Conservation (phyloP, 768 basidiomycete genomes). For the Lentinula boryana region DNA sequence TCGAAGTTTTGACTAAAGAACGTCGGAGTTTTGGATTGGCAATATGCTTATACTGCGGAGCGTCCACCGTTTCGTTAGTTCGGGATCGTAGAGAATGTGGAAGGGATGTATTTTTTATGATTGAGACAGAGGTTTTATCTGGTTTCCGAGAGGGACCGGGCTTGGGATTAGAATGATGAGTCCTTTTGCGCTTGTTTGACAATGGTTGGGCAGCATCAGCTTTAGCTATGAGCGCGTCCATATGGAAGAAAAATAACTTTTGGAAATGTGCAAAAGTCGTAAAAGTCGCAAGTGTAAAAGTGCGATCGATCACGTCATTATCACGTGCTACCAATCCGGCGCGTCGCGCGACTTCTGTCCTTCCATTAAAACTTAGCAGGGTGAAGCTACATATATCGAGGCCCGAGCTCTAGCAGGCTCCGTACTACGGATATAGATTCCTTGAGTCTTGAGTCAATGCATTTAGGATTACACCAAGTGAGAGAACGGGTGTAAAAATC, state of each 20-base stretch:
- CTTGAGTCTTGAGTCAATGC: no score
- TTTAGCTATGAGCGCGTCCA: slow-evolving; percentile 73
- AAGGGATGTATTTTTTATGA: slow-evolving; percentile 51
- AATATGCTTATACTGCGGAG: slow-evolving; percentile 51
- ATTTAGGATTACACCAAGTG: no score
- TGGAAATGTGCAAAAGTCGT: no score
- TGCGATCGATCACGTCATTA: no score
- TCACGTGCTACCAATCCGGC: no score
- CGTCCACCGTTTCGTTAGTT: slow-evolving; percentile 28
- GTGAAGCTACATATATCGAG: no score
- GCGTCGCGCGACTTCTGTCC: no score
- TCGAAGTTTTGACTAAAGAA: slow-evolving; percentile 56
- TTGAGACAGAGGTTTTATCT: slow-evolving; percentile 50
- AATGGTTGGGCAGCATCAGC: slow-evolving; percentile 52
- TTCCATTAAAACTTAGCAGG: no score
- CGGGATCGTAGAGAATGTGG: slow-evolving; percentile 65
- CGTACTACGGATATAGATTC: no score
- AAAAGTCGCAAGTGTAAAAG: no score
- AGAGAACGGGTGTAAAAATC: no score
- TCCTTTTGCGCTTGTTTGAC: slow-evolving; percentile 36
- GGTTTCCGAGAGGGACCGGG: slow-evolving; percentile 14
- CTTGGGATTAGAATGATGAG: slow-evolving; percentile 13
- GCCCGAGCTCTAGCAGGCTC: no score
- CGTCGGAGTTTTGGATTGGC: slow-evolving; percentile 72
- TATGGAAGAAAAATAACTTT: slow-evolving; percentile 15